Evolutionary conservation across 1,284 basidiomycete genomes (phyloP), one percentile per base, ranked within the genome.

Genomic region (Trichosporon inkin): DNA sequence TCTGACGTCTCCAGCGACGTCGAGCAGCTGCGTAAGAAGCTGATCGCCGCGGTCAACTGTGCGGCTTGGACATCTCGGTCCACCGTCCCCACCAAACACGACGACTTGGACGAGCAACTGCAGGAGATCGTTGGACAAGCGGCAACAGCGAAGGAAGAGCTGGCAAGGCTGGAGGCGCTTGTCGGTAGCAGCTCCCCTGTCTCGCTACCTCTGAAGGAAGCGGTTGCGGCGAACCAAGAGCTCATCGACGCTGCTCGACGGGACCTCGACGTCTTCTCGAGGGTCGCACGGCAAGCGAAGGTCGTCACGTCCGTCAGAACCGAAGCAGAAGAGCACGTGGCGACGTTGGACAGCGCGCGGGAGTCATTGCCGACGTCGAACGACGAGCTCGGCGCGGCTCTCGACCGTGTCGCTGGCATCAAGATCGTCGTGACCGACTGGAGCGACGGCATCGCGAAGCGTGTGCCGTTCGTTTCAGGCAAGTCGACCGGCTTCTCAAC

Each of bases 311-410:
- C 22, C 1, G 40, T 69, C n/a, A 57, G 63, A 32, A 24, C 11
- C 14, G 66, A 69, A 49, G 65, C 62, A 2, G 54, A 60, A 6
- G 55, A 49, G 2, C 17, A 64, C 10, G 38, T 64, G 10, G 20
- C 47, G 13, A 39, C 79, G 37, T 19, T 62, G 54, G 28, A 59
- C 79, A 54, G 65, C 74, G 56, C 55, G 71, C 44, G 58, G n/a
- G 47, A 56, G 51, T 32, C 36, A 2, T n/a, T 37, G 10, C 28
- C 44, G 11, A 13, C 24, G n/a, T 32, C 44, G 14, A 49, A 49
- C 44, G 44, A 39, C 1, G 53, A 55, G 7, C 10, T 19, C 13
- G 24, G 24, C 17, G 44, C n/a, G 7, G 17, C 28, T 2, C n/a
- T 36, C 14, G 14, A 14, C 28, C n/a, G 19, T n/a, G 14, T 63